Conservation (phyloP, 495 filamentous ascomycete species). For the Astrothelium macrocarpum region DNA sequence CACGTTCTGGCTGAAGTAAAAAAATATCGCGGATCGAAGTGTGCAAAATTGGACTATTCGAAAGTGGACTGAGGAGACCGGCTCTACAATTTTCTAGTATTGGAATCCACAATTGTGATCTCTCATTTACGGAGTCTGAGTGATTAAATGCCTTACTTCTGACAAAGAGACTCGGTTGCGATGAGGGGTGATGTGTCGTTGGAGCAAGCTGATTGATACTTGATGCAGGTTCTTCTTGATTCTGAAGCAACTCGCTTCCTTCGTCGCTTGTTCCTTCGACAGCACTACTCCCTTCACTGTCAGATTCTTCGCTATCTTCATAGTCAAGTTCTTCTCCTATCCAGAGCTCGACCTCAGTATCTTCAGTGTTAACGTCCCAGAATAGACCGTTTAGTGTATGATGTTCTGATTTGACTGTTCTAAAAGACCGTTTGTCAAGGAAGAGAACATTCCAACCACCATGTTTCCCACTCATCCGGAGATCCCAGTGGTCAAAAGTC, state of each 20-base stretch:
- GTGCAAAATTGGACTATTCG: neutral
- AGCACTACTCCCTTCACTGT: neutral
- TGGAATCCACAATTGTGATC: neutral
- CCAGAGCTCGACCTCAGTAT: slow-evolving; percentile 2
- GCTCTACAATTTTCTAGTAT: neutral
- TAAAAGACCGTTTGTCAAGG: slow-evolving; percentile 29
- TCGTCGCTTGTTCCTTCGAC: neutral
- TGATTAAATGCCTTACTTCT: neutral
- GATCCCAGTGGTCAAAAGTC: neutral
- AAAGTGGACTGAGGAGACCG: neutral
- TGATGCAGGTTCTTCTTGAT: neutral
- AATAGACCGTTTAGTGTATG: neutral
- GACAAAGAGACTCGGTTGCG: neutral
- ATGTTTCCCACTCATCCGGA: neutral
- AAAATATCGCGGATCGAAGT: neutral
- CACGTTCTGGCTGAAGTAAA: neutral
- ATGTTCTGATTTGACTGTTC: neutral
- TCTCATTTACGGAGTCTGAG: slow-evolving; percentile 2
- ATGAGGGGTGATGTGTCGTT: neutral
- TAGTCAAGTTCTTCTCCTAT: slow-evolving; percentile 11
- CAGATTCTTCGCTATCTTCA: slow-evolving; percentile 7
- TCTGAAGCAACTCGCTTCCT: neutral
- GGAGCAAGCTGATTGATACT: neutral
- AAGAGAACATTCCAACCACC: slow-evolving; percentile 29
- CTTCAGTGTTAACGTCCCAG: neutral